Evolutionary conservation across 2,329 filamentous ascomycete genomes (phyloP), one percentile per base, ranked within the genome.

Genomic region (Trichoderma aggressivum): DNA sequence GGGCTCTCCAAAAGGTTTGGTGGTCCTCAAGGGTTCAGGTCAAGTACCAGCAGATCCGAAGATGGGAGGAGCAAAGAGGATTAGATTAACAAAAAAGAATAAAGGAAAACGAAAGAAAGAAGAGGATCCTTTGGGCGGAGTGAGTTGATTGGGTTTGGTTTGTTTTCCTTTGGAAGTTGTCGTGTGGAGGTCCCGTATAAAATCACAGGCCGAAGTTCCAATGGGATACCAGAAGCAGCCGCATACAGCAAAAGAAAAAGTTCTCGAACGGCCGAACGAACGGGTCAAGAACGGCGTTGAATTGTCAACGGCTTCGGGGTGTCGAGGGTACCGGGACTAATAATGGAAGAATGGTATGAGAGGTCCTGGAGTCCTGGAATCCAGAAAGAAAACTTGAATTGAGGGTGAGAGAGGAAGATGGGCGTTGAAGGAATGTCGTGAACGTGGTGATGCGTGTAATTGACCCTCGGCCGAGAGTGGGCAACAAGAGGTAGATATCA

Each of bases 221-320:
- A 50, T 43, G 28, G 34, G 47, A 56, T 64, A 69, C 70, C 67
- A 28, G 56, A 28, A 67, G 73, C 66, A 69, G 73, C 76, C 75
- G 76, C 73, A 72, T 69, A 61, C 6, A 53, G 39, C 24, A 36
- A 43, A 43, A n/a, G 28, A 36, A 65, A 68, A 64, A 64, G 24
- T 75, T 74, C 77, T 79, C 76, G 80, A 70, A 85, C 81, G 80
- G 80, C 84, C 85, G 84, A 86, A 80, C 84, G 79, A 86, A 86
- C 82, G 82, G 83, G 81, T 86, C 83, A 83, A 83, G 78, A 75
- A 63, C 50, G 61, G 30, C 58, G 62, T 71, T 56, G 36, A 39
- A 65, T 68, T 53, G 71, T 43, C 58, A 64, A 71, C 72, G 70
- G 61, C 60, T 63, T 47, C 53, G 28, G 34, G 59, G 12, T 36